Evolutionary conservation across 805 yeast genomes (phyloP), one percentile per base, ranked within the genome.

Genomic region (Millerago galiae): DNA sequence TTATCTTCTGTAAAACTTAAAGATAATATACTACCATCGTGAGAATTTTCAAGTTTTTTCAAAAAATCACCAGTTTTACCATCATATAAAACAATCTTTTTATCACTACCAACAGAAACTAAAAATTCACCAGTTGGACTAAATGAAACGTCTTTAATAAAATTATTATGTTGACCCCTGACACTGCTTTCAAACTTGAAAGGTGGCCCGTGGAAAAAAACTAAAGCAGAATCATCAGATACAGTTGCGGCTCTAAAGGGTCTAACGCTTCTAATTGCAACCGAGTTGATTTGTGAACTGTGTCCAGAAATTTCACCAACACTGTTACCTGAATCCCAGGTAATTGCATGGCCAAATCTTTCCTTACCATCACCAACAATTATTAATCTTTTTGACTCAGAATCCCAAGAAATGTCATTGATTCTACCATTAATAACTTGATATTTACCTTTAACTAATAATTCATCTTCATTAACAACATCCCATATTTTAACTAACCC

Each of bases 301-400:
- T 93, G 99, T 18, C 99, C 99, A 38, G 89, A 80, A 54, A 91
- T 82, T 59, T 93, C 98, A 42, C 99, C 99, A 35, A 93, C 80
- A n/a, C 96, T 79, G 63, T 93, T 93, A 47, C 99, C 99, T 1
- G 95, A 76, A 58, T 93, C 99, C 75, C 83, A 84, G 8, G 95
- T 79, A 61, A 91, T 87, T 49, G 95, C 89, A 52, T 84, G 96
- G 7, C 98, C 99, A 58, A 77, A 90, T 47, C 84, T 75, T 53
- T 89, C 96, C 51, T 83, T 83, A 38, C 98, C 99, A 52, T 85
- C 83, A 42, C 99, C 99, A 10, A 90, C 98, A 1, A 96, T 96
- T 57, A 93, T 86, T 40, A 93, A 67, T 52, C 99, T 75, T 46
- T 79, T 70, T 37, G 81, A 78, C 56, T 91, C 99, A 24, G 82